phyloP scores from a whole-genome alignment of 306 rosid species.

The Leucaena leucocephala region DNA sequence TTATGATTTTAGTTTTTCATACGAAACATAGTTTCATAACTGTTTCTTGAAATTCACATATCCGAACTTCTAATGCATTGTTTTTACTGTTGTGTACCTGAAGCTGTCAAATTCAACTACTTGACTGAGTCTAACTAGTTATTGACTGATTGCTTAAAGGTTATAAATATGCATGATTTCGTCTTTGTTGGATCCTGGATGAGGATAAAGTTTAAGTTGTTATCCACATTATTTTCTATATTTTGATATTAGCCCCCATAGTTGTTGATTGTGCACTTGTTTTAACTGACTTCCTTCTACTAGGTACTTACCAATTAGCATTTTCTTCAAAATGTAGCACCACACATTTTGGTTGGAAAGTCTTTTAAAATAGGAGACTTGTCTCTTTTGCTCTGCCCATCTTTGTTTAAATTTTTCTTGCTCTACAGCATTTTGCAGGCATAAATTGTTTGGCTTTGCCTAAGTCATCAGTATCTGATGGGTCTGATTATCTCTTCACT shows the following conservation, averaged over 20 bases:
- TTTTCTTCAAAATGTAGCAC: neutral
- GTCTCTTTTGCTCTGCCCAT: constrained; percentile 19
- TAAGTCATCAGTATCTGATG: constrained; percentile 60
- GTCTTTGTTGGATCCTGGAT: constrained; percentile 21
- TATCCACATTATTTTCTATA: constrained; percentile 2
- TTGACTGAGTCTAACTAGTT: neutral
- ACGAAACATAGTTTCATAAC: constrained; percentile 11
- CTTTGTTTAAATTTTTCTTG: constrained; percentile 41
- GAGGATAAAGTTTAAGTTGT: neutral
- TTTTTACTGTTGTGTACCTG: constrained; percentile 4
- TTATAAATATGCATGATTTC: constrained; percentile 12
- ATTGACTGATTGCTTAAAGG: constrained; percentile 12
- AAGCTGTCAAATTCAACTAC: constrained; percentile 23
- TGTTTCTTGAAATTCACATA: constrained; percentile 29
- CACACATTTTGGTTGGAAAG: constrained; percentile 16
- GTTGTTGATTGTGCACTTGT: neutral
- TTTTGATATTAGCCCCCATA: neutral
- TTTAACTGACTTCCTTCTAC: constrained; percentile 20
- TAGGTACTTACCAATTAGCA: neutral
- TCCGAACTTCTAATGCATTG: neutral
- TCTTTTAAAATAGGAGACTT: constrained; percentile 17
- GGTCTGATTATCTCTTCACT: constrained; percentile 76
- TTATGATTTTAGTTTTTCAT: constrained; percentile 23
- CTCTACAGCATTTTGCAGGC: constrained; percentile 93
- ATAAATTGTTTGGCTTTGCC: constrained; percentile 81